These are phyloP conservation scores for Melampsora americana DNA, from an alignment of 1,284 basidiomycete genomes.

Conservation along the genomic window DNA sequence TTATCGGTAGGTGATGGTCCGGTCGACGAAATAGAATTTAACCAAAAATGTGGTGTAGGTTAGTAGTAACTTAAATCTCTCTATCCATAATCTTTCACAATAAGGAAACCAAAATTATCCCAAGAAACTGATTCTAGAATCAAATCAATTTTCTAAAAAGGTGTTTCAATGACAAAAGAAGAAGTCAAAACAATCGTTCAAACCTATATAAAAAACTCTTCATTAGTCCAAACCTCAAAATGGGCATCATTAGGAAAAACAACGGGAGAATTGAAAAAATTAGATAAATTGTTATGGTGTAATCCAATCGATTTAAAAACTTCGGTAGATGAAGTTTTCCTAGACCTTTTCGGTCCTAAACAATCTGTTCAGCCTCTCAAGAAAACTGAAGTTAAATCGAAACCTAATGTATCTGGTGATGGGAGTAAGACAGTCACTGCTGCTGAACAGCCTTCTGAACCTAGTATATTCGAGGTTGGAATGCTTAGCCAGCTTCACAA, in stretches of 20 bases:
- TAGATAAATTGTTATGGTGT: conserved; percentile 68
- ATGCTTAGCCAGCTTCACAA: conserved; percentile 91
- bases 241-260: conserved; percentile 39
- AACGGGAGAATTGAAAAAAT: conserved; percentile 49
- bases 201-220: conserved; percentile 4
- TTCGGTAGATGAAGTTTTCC: conserved; percentile 74
- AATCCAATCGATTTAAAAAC: conserved; percentile 83
- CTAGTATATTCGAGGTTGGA: conserved; percentile 83
- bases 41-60: conserved; percentile 39
- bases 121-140: background rate
- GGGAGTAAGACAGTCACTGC: conserved; percentile 51
- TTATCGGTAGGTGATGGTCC: conserved; percentile 18
- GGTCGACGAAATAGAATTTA: conserved; percentile 13
- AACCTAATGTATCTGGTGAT: conserved; percentile 51
- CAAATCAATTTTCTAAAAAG: background rate
- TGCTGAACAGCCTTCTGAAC: background rate
- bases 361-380: conserved; percentile 46
- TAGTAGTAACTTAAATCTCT: background rate
- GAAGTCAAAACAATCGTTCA: conserved; percentile 29
- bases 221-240: conserved; percentile 9
- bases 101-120: background rate
- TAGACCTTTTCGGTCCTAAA: conserved; percentile 73
- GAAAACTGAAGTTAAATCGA: conserved; percentile 70
- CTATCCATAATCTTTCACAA: background rate
- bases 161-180: conserved; percentile 27